Conservation (phyloP, 1,284 basidiomycete genomes). For the Coniferiporia sulphurascens region DNA sequence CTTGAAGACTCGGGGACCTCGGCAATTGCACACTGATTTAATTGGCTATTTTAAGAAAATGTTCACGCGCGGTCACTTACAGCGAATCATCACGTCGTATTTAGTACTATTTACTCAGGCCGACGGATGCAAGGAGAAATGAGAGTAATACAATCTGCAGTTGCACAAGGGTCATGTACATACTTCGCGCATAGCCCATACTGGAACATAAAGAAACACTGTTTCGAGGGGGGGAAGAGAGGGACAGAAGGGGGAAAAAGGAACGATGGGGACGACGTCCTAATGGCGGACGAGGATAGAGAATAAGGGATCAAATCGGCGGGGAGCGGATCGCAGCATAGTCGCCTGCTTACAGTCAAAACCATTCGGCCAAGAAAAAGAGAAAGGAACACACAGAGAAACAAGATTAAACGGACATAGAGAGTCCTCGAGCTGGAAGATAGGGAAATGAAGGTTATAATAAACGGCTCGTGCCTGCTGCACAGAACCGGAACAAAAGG, state of each 20-base stretch:
- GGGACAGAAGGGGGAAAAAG: neutral
- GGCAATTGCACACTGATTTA: no score
- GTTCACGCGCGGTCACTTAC: no score
- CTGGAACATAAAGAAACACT: slow-evolving; percentile 6
- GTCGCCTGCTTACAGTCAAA: neutral
- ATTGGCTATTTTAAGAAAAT: no score
- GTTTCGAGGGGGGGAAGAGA: neutral
- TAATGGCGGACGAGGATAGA: neutral
- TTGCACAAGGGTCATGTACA: slow-evolving; percentile 7
- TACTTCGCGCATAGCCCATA: slow-evolving; percentile 10
- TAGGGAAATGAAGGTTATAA: neutral
- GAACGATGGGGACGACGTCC: neutral
- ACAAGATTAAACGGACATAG: neutral
- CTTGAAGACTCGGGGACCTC: no score
- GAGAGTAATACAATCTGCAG: slow-evolving; percentile 1
- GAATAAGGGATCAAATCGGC: neutral
- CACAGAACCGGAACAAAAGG: slow-evolving; percentile 1
- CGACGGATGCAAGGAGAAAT: neutral
- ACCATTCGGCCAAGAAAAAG: neutral
- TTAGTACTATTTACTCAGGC: neutral
- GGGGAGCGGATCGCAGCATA: neutral
- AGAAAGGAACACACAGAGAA: neutral
- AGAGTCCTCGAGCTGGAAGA: neutral
- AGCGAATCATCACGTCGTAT: neutral
- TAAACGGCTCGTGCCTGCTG: neutral